Evolutionary conservation across 768 basidiomycete genomes (phyloP).

Genomic region (Lyophyllum semitale): DNA sequence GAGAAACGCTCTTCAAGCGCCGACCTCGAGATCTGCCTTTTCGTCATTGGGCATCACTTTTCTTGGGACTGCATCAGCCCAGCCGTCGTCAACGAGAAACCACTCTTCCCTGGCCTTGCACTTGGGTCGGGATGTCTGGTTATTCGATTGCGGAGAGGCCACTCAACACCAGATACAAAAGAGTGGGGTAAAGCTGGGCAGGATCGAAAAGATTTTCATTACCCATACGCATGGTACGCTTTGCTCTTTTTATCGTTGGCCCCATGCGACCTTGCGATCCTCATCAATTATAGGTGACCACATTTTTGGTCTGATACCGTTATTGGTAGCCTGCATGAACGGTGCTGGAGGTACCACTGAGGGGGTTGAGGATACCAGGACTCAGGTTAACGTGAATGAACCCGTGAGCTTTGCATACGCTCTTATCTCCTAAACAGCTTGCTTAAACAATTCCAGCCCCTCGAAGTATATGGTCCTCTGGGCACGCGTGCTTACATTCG

Average conservation of each 20-base stretch:
- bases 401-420: slow-evolving; percentile 30
- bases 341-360: slow-evolving; percentile 71
- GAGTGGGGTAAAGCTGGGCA: slow-evolving; percentile 76
- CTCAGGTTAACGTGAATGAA: slow-evolving; percentile 32
- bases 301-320: slow-evolving; percentile 72
- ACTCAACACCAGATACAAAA: slow-evolving; percentile 79
- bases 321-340: slow-evolving; percentile 70
- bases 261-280: not conserved
- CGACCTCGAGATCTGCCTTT: slow-evolving; percentile 11
- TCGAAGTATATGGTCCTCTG: slow-evolving; percentile 86
- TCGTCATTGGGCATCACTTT: slow-evolving; percentile 63
- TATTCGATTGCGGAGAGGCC: slow-evolving; percentile 86
- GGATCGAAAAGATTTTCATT: slow-evolving; percentile 80
- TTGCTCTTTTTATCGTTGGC: not conserved
- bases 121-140: slow-evolving; percentile 71
- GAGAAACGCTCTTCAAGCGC: not conserved
- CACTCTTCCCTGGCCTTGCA: slow-evolving; percentile 75
- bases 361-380: slow-evolving; percentile 61
- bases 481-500: slow-evolving; percentile 85
- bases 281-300: slow-evolving; percentile 66
- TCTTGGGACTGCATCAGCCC: slow-evolving; percentile 80
- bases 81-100: slow-evolving; percentile 77
- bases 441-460: slow-evolving; percentile 40
- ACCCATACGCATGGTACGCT: slow-evolving; percentile 83
- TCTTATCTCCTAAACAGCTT: not conserved